Evolutionary conservation across 371 early-diverging fungal species (phyloP), one percentile per base, ranked within the genome.

Genomic region (Mortierella sp.): DNA sequence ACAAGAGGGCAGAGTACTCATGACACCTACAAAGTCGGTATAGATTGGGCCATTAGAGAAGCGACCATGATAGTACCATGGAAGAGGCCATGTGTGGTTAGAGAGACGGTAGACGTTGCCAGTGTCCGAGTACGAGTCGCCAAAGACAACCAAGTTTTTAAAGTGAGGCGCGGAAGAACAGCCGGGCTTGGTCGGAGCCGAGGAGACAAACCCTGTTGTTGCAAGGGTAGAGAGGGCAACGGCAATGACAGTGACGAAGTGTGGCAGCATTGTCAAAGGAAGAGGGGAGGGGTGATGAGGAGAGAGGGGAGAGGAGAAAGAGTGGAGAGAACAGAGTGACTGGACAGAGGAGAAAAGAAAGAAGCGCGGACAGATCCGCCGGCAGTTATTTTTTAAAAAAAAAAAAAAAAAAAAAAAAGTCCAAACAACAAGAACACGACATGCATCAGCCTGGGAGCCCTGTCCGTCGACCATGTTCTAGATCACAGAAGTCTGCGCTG

Each of bases 41-140:
- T 68, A 73, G 14, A 62, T n/a, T 1, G 46, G 64, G 9, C 75
- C 75, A 21, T 74, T 66, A 3, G 75, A 52, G 60, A 74, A 74
- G 14, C 70, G 75, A 9, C 75, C 75, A 0, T 65, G 47, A 21
- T 65, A 59, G 29, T 15, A 15, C 1, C 50, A 14, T 4, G 57
- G 43, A 0, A 46, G 58, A 4, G 80, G 80, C 73, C 74, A 79
- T 18, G 63, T n/a, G 15, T 60, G 45, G 1, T 70, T 48, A 12
- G 74, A 59, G 37, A n/a, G n/a, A n/a, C 51, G 23, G 51, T 51
- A 23, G 51, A 37, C 37, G 9, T 37, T 37, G 37, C 37, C 37
- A 37, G 7, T n/a, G n/a, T n/a, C 21, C 51, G 23, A 51, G 23
- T 18, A 51, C 7, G 23, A 23, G 21, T 23, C 51, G n/a, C 51